Evolutionary conservation across 306 rosid species (phyloP).

Genomic region (Begonia peltatifolia): DNA sequence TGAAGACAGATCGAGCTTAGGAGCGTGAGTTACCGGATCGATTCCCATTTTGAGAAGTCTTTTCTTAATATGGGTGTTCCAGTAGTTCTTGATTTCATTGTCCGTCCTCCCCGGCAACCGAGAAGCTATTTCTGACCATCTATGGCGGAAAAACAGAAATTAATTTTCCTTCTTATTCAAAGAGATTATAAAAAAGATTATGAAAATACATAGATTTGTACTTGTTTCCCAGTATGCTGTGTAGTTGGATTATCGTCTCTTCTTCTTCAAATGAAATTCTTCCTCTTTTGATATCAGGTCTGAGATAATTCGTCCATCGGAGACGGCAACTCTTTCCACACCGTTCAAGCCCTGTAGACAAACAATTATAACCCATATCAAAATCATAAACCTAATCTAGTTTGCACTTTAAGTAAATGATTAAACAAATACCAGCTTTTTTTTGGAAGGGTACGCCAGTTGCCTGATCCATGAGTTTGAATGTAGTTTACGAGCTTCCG

Average conservation of each 20-base stretch:
- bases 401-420: neutral
- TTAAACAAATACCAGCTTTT: slow-evolving; percentile 46
- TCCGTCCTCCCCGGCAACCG: slow-evolving; percentile 86
- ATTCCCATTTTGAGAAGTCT: slow-evolving; percentile 70
- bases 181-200: no score
- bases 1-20: slow-evolving; percentile 71
- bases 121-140: slow-evolving; percentile 94
- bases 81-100: slow-evolving; percentile 83
- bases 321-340: slow-evolving; percentile 99
- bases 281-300: slow-evolving; percentile 93
- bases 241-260: slow-evolving; percentile 79
- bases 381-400: no score
- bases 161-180: no score
- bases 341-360: slow-evolving; percentile 45
- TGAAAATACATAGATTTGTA: slow-evolving; percentile 12
- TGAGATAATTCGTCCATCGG: slow-evolving; percentile 82
- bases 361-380: neutral
- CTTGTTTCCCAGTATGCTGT: slow-evolving; percentile 88
- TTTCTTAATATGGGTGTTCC: slow-evolving; percentile 87
- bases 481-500: slow-evolving; percentile 37
- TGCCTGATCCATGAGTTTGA: slow-evolving; percentile 62
- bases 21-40: slow-evolving; percentile 84
- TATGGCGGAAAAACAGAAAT: slow-evolving; percentile 4
- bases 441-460: slow-evolving; percentile 84
- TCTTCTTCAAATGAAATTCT: slow-evolving; percentile 93